Evolutionary conservation across 441 rosid species (phyloP).

Genomic region (Populus hybrid): DNA sequence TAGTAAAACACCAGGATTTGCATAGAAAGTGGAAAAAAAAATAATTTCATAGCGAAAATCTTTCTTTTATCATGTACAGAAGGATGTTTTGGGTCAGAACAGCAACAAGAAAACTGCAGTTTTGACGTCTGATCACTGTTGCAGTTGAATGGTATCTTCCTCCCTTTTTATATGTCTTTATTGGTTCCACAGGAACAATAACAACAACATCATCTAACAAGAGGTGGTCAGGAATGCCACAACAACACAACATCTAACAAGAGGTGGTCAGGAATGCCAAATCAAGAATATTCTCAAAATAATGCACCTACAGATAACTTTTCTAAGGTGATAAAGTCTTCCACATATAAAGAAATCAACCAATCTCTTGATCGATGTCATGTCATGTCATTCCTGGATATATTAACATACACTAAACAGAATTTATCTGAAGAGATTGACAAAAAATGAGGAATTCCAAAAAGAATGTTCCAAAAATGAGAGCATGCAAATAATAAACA

Average conservation of each 20-base stretch:
- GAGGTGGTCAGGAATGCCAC: too few relatives aligned
- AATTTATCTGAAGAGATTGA: neutral
- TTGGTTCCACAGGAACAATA: neutral
- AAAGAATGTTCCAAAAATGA: slow-evolving; percentile 5
- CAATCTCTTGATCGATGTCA: neutral
- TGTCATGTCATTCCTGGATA: neutral
- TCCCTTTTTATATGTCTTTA: neutral
- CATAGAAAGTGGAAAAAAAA: neutral
- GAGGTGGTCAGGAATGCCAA: neutral
- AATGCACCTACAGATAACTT: neutral
- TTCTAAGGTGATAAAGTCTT: neutral
- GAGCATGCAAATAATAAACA: neutral
- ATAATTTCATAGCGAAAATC: neutral
- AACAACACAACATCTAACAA: neutral
- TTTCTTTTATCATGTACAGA: neutral
- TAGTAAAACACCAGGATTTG: neutral
- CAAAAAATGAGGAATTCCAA: slow-evolving; percentile 2
- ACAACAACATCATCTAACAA: too few relatives aligned
- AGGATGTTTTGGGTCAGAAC: neutral
- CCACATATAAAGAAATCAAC: neutral
- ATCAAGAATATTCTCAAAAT: neutral
- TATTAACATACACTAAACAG: neutral
- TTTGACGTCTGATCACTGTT: neutral
- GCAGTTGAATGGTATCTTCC: neutral
- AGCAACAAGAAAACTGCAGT: neutral